Base-by-base conservation (phyloP, 108 stramenopile genomes). In the Cyclotella sp. region DNA sequence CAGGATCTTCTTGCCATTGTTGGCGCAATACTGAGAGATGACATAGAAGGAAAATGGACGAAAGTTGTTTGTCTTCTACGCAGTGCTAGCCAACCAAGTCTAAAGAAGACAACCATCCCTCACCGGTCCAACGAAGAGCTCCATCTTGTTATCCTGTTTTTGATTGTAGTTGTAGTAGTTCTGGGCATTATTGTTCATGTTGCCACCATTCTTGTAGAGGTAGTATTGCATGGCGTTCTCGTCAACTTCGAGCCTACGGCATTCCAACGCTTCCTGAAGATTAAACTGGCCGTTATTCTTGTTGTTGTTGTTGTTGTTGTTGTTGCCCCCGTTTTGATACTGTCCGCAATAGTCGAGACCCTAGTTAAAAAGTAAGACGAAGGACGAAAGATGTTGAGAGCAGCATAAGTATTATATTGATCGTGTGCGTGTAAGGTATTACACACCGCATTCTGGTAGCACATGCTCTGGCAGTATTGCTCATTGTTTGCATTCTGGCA, bases 1-100 rank as follows among this genome's bases (percentile, higher is more conserved):
- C 73, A 91, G 59, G 75, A 95, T 92, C 27, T 71, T 84, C 63
- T 82, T 73, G 12, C 91, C 90, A 42, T 89, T 72, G 22, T 70
- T 44, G 68, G 89, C 76, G 83, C 95, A 95, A 79, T 85, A 81
- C 49, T 51, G 49, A 3, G 49, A 51, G 16, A 34, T 34, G 34
- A 6, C 6, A 43, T 63, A 88, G 85, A 87, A 86, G n/a, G 47
- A 57, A 10, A 73, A 41, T n/a, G 67, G 63, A 21, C 30, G 21
- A 45, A 41, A 19, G n/a, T n/a, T 49, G 34, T 34, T 6, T 34
- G 34, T 34, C 6, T 5, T 34, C 6, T 5, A 34, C 34, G 34
- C 34, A 34, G 34, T 6, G 34, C 34, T 34, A 5, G 34, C 6
- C 34, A 6, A 34, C 34, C 34, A 34, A 34, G 34, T 34, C 6